phyloP scores from a whole-genome alignment of 164 flowering plant species.

The Magnolia kwangsiensis region DNA sequence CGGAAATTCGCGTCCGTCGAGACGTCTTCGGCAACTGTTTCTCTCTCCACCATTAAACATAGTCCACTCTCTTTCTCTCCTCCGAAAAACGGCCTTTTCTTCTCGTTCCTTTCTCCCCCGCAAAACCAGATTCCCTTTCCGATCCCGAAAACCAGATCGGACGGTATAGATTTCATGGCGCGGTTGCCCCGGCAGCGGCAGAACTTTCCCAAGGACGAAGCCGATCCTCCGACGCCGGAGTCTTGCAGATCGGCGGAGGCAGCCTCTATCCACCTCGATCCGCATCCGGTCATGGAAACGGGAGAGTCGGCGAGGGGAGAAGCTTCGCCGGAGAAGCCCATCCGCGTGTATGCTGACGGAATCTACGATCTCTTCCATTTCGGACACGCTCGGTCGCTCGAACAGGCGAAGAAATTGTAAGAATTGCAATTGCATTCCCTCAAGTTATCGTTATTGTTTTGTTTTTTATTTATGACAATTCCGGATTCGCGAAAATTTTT shows the following conservation, averaged over 20 bases:
- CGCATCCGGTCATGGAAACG: not conserved
- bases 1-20: no score
- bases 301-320: constrained; percentile 2
- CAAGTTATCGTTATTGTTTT: not conserved
- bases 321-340: constrained; percentile 7
- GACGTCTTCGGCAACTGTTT: not conserved
- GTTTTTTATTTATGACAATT: not conserved
- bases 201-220: constrained; percentile 1
- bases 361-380: constrained; percentile 92
- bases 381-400: constrained; percentile 92
- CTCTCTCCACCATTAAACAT: not conserved
- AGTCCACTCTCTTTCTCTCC: not conserved
- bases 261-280: not conserved
- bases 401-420: constrained; percentile 83
- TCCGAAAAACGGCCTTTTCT: not conserved
- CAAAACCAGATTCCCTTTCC: not conserved
- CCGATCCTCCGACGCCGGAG: not conserved
- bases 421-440: not conserved
- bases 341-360: constrained; percentile 24
- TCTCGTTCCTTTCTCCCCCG: not conserved
- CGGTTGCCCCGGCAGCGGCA: constrained; percentile 12
- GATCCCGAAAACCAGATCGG: not conserved
- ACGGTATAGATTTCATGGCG: constrained; percentile 6
- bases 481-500: not conserved
- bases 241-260: not conserved